Conservation (phyloP, 768 basidiomycete species). For the Tricholoma furcatifolium region DNA sequence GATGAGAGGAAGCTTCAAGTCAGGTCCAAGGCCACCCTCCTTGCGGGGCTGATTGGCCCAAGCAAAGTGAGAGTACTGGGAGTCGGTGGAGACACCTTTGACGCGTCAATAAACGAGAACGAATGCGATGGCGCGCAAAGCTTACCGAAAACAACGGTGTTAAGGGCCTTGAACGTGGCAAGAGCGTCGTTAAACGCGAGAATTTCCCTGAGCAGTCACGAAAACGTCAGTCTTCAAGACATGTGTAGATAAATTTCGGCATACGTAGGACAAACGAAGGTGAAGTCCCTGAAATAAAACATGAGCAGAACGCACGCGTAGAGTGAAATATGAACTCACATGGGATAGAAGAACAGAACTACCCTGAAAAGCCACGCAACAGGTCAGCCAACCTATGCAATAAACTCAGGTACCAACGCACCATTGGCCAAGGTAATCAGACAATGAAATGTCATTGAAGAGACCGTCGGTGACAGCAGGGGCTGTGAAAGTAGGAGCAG, state of each 20-base stretch:
- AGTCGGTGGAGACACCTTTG: conserved; percentile 75
- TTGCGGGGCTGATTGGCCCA: conserved; percentile 83
- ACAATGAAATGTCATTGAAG: conserved; percentile 77
- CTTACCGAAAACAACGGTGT: conserved; percentile 76
- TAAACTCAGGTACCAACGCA: conserved; percentile 28
- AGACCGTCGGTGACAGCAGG: conserved; percentile 72
- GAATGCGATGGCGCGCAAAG: neutral
- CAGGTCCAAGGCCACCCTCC: conserved; percentile 87
- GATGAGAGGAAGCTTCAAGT: conserved; percentile 80
- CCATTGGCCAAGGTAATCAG: conserved; percentile 82
- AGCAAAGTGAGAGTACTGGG: conserved; percentile 83
- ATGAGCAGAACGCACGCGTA: neutral
- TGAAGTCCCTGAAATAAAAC: conserved; percentile 63
- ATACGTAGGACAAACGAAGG: conserved; percentile 88
- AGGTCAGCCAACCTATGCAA: conserved; percentile 8
- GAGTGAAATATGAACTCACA: conserved; percentile 47
- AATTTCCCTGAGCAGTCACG: conserved; percentile 55
- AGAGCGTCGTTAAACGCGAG: conserved; percentile 92
- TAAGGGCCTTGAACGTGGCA: conserved; percentile 66
- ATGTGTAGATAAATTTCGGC: conserved; percentile 8
- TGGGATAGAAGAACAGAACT: conserved; percentile 92
- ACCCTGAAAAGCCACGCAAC: conserved; percentile 52
- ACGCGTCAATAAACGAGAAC: neutral
- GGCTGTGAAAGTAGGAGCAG: conserved; percentile 79
- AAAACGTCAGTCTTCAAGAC: neutral